Percentiles rank a stretch among this genome's conserved stretches.
Conservation (phyloP, 2,329 filamentous ascomycete genomes). For the Trichoderma harzianum region DNA sequence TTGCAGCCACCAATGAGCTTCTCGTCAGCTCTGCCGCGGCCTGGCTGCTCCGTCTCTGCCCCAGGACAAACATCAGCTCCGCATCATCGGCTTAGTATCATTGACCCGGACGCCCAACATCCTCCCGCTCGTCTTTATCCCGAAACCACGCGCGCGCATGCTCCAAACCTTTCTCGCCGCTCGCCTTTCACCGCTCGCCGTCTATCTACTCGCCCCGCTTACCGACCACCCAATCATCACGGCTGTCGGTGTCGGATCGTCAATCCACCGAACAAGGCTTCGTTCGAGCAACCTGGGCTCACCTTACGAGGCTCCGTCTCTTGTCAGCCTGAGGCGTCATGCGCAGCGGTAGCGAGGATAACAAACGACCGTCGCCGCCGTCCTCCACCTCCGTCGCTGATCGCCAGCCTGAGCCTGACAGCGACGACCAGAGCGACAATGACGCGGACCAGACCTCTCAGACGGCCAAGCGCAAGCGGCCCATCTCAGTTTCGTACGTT, state of each 20-base stretch:
- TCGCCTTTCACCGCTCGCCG: conserved; percentile 8
- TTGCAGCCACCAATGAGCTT: conserved; percentile 5
- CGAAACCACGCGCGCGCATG: conserved; percentile 4
- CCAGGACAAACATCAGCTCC: conserved; percentile 13
- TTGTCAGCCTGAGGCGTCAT: conserved; percentile 19
- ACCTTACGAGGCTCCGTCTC: background rate
- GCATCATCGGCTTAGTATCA: conserved; percentile 9
- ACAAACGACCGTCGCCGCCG: conserved; percentile 23
- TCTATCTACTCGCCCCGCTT: background rate
- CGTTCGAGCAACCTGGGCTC: background rate
- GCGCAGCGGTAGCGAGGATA: conserved; percentile 23
- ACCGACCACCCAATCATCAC: background rate
- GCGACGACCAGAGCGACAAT: conserved; percentile 49
- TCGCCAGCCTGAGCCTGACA: conserved; percentile 41
- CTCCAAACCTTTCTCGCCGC: background rate
- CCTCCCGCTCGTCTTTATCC: conserved; percentile 13
- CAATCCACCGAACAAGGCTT: conserved; percentile 13
- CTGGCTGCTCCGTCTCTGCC: background rate
- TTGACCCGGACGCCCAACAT: conserved; percentile 12
- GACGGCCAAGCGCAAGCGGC: conserved; percentile 55
- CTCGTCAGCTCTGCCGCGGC: conserved; percentile 1
- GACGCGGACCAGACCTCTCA: conserved; percentile 35
- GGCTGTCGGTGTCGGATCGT: conserved; percentile 7
- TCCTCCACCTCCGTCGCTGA: conserved; percentile 29
- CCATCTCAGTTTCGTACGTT: conserved; percentile 57